Evolutionary conservation across 2,329 filamentous ascomycete genomes (phyloP).

Genomic region (Tolypocladium nubicola): DNA sequence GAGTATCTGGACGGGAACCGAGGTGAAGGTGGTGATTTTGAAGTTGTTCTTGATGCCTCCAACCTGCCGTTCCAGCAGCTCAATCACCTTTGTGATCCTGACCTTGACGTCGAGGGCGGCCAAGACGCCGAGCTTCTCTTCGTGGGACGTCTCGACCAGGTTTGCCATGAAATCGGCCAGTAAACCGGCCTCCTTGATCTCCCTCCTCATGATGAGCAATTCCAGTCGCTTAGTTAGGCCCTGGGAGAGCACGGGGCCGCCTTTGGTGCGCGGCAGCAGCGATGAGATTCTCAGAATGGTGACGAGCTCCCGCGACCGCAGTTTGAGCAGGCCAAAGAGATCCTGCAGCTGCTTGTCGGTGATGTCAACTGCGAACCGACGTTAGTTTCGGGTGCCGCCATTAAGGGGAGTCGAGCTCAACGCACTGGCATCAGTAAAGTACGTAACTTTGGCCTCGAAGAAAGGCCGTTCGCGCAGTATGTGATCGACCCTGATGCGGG

Average conservation of each 20-base stretch:
- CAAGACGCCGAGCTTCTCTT: conserved; percentile 83
- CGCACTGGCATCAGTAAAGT: conserved; percentile 60
- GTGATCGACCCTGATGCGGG: conserved; percentile 60
- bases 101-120: conserved; percentile 70
- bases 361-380: conserved; percentile 13
- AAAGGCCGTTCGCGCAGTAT: conserved; percentile 66
- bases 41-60: conserved; percentile 77
- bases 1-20: conserved; percentile 51
- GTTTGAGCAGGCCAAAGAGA: conserved; percentile 71
- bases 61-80: conserved; percentile 74
- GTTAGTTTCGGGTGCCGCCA: neutral
- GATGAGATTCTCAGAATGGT: conserved; percentile 76
- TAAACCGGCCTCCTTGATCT: conserved; percentile 68
- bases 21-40: conserved; percentile 69
- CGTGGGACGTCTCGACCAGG: conserved; percentile 74
- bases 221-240: conserved; percentile 80
- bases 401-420: neutral
- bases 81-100: conserved; percentile 70
- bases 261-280: conserved; percentile 61
- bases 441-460: conserved; percentile 70
- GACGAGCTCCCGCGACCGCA: conserved; percentile 76
- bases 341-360: conserved; percentile 54
- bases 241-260: conserved; percentile 60
- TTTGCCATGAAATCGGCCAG: conserved; percentile 97
- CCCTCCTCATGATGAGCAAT: conserved; percentile 74